A percentile compares a stretch with the other conserved stretches of the same genome.
Conservation (phyloP, 495 filamentous ascomycete genomes). For the Cudoniella acicularis region DNA sequence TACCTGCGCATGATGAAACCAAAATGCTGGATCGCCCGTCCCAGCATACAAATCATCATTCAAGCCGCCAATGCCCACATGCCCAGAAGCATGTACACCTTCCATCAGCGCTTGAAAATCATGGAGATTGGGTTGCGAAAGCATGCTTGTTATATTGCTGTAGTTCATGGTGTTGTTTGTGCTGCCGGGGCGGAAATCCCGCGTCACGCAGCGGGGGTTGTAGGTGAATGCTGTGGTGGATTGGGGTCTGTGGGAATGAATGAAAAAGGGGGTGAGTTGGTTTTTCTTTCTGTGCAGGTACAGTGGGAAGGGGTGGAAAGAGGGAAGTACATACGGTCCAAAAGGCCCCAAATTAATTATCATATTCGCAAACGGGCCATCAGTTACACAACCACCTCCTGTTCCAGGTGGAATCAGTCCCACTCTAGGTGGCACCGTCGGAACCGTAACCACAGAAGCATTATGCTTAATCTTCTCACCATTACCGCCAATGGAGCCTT, state of each 20-base stretch:
- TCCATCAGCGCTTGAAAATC: not conserved
- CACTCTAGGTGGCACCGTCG: not conserved
- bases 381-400: slow-evolving; percentile 40
- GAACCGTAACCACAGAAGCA: not conserved
- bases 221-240: too few relatives aligned
- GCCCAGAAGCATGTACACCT: not conserved
- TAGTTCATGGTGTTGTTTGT: not conserved
- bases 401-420: not conserved
- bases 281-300: too few relatives aligned
- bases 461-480: not conserved
- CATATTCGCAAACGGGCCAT: slow-evolving; percentile 43
- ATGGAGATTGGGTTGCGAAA: not conserved
- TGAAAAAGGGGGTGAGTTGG: not conserved
- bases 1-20: not conserved
- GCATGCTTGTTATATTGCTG: not conserved
- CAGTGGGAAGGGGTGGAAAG: too few relatives aligned
- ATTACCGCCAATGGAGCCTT: slow-evolving; percentile 27
- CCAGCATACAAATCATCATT: not conserved
- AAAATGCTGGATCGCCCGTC: not conserved
- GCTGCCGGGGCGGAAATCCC: not conserved
- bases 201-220: not conserved
- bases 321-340: not conserved
- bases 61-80: not conserved
- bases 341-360: slow-evolving; percentile 34
- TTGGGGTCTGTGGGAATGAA: too few relatives aligned